A percentile compares a stretch with the other conserved stretches of the same genome.
Conservation (phyloP, 257 asterid genomes). For the Fraxinus quadrangulata region DNA sequence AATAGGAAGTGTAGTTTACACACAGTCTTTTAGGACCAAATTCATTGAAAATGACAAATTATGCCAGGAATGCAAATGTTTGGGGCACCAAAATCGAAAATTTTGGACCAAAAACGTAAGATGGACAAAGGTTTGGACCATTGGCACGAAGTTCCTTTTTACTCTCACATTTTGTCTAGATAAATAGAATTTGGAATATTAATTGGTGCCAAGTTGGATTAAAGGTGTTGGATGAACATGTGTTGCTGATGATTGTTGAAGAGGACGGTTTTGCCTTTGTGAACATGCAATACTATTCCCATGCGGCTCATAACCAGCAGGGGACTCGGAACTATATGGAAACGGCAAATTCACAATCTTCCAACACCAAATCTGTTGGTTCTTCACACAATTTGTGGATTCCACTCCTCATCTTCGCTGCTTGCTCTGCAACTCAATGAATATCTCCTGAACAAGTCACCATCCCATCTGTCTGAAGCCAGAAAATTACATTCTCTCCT, state of each 20-base stretch:
- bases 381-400: not conserved
- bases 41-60: too few relatives aligned
- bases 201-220: too few relatives aligned
- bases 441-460: slow-evolving; percentile 24
- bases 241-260: not conserved
- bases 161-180: too few relatives aligned
- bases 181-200: too few relatives aligned
- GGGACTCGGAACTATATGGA: not conserved
- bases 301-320: not conserved
- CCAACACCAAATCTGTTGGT: not conserved
- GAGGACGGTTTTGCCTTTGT: not conserved
- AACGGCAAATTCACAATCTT: not conserved
- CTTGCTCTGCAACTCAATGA: slow-evolving; percentile 11
- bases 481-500: slow-evolving; percentile 33
- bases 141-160: too few relatives aligned
- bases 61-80: too few relatives aligned
- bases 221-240: not conserved
- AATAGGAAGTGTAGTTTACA: too few relatives aligned
- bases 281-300: not conserved
- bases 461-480: slow-evolving; percentile 17
- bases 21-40: too few relatives aligned
- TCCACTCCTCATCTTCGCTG: not conserved
- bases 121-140: too few relatives aligned
- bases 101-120: too few relatives aligned
- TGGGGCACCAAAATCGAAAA: too few relatives aligned